Conservation (phyloP, 169 alveolate species). For the Eimeria brunetti region DNA sequence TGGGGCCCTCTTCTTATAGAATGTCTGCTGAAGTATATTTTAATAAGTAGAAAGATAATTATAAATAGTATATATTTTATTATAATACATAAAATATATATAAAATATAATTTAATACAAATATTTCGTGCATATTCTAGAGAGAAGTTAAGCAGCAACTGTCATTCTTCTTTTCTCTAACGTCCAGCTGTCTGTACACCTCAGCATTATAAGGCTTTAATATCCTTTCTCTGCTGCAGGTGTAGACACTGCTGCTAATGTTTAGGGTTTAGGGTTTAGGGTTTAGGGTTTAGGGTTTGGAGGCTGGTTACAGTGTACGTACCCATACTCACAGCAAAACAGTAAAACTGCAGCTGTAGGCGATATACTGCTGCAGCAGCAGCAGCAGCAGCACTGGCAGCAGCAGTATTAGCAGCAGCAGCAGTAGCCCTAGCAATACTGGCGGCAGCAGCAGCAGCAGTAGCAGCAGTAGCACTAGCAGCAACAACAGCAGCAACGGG, state of each 20-base stretch:
- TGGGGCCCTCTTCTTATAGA: too few species aligned
- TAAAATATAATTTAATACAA: too few species aligned
- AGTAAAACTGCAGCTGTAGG: background rate
- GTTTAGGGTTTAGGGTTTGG: background rate
- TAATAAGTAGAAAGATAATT: too few species aligned
- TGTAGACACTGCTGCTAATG: background rate
- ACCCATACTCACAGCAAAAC: background rate
- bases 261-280: background rate
- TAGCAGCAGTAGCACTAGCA: background rate
- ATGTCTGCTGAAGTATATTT: too few species aligned
- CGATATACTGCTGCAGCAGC: background rate
- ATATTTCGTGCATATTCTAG: background rate
- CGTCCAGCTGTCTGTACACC: background rate
- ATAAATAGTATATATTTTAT: too few species aligned
- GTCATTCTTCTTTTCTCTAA: too few species aligned
- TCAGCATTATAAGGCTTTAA: background rate
- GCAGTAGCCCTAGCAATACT: slow-evolving; percentile 12
- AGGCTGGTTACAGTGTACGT: too few species aligned
- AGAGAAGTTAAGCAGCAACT: background rate
- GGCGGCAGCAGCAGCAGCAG: background rate
- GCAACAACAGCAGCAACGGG: background rate
- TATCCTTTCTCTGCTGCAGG: background rate
- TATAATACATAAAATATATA: too few species aligned
- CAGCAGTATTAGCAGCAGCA: background rate
- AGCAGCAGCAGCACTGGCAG: slow-evolving; percentile 19